These are phyloP conservation scores for Dryadomyces sulphureus DNA, from an alignment of 2,329 filamentous ascomycete genomes.

Conservation along the genomic window DNA sequence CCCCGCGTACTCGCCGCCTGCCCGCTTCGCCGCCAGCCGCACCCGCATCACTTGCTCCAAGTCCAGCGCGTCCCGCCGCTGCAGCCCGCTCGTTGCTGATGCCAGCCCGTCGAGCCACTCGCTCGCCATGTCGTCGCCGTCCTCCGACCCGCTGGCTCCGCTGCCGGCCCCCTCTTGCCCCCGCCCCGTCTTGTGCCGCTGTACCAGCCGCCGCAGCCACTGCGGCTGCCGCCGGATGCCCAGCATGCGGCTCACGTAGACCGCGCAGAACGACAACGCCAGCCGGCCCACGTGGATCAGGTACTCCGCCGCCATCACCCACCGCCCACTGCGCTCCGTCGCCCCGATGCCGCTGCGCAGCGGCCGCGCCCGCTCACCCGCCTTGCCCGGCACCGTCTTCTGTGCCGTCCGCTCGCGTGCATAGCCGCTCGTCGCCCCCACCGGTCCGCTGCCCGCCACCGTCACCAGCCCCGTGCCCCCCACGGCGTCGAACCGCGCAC, in stretches of 20 bases:
- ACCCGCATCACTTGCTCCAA: slow-evolving; percentile 67
- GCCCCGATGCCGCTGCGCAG: slow-evolving; percentile 58
- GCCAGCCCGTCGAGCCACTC: no score
- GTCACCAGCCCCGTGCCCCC: slow-evolving; percentile 41
- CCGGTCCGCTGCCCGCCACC: slow-evolving; percentile 28
- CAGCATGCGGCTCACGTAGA: slow-evolving; percentile 38
- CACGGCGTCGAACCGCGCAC: slow-evolving; percentile 34
- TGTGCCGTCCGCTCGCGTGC: slow-evolving; percentile 55
- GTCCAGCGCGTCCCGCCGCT: slow-evolving; percentile 11
- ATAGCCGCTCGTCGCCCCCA: slow-evolving; percentile 39
- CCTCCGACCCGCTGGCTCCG: slow-evolving; percentile 10
- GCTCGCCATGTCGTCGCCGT: not conserved
- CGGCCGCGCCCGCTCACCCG: slow-evolving; percentile 24
- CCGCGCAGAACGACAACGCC: slow-evolving; percentile 40
- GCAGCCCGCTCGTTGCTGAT: no score
- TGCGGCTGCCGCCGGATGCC: slow-evolving; percentile 47
- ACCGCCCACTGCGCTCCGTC: slow-evolving; percentile 62
- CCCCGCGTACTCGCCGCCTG: slow-evolving; percentile 13
- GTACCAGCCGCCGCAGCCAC: slow-evolving; percentile 44
- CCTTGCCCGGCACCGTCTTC: slow-evolving; percentile 31
- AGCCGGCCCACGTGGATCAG: slow-evolving; percentile 59
- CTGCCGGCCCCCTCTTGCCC: slow-evolving; percentile 12
- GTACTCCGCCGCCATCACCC: slow-evolving; percentile 64
- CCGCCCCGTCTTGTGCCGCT: slow-evolving; percentile 20
- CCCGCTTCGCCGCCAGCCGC: slow-evolving; percentile 23